phyloP scores from a whole-genome alignment of 2,329 filamentous ascomycete species.

The Pseudogymnoascus sp. region DNA sequence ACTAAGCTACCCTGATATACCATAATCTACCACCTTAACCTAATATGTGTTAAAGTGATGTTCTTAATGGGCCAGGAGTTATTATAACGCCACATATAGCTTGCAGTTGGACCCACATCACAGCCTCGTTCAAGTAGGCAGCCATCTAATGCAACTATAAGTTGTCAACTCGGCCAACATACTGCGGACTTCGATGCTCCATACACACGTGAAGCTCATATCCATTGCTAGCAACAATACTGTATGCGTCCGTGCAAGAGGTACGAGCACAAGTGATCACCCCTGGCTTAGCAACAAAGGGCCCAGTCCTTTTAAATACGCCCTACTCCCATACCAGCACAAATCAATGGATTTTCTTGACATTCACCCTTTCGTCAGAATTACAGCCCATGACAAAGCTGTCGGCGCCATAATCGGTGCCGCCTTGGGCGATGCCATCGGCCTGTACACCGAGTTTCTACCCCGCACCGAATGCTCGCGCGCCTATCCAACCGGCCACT shows the following conservation, averaged over 20 bases:
- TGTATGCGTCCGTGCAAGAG: not conserved
- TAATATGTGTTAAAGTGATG: not conserved
- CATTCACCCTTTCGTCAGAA: conserved; percentile 25
- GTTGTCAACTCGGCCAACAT: not conserved
- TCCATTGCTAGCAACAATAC: not conserved
- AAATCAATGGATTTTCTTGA: conserved; percentile 14
- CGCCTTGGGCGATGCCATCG: conserved; percentile 45
- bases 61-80: not conserved
- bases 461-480: conserved; percentile 28
- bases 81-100: not conserved
- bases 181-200: not conserved
- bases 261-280: not conserved
- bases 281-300: not conserved
- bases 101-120: not conserved
- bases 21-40: not conserved
- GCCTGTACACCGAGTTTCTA: conserved; percentile 46
- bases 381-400: conserved; percentile 27
- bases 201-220: not conserved
- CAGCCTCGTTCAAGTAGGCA: not conserved
- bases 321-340: not conserved
- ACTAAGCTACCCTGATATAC: not conserved
- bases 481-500: conserved; percentile 32
- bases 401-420: conserved; percentile 41
- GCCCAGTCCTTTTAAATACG: not conserved
- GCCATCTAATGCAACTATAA: not conserved